Conservation (phyloP, 805 yeast species). For the Saccharomyces mikatae region DNA sequence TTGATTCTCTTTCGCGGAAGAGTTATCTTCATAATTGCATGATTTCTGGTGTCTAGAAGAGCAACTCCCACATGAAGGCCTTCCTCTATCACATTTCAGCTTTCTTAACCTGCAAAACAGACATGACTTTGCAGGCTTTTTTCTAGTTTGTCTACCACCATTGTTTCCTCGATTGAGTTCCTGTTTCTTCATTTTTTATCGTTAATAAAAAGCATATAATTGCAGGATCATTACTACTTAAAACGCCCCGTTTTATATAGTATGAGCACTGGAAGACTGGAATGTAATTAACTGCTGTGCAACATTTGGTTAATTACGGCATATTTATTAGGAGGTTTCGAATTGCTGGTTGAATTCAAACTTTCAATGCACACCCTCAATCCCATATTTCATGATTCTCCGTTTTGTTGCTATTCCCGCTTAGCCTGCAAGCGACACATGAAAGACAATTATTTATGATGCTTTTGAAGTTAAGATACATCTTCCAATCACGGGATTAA, state of each 20-base stretch:
- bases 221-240: not conserved
- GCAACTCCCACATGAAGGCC: not conserved
- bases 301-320: not conserved
- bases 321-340: not conserved
- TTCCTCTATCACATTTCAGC: not conserved
- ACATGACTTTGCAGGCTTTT: constrained; percentile 3
- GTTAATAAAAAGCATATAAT: not conserved
- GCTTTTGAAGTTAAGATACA: not conserved
- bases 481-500: not conserved
- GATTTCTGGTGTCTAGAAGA: not conserved
- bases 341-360: not conserved
- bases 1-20: not conserved
- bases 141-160: not conserved
- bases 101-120: not conserved
- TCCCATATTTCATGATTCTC: not conserved
- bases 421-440: not conserved
- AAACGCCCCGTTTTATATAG: not conserved
- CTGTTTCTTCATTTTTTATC: not conserved
- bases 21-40: not conserved
- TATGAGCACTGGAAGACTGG: not conserved
- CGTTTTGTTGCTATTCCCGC: constrained; percentile 1
- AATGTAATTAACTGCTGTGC: not conserved
- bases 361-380: not conserved
- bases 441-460: not conserved
- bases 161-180: not conserved